Evolutionary conservation across 805 yeast species (phyloP), one percentile per base, ranked within the genome.

Genomic region (Pichia ethanolica): DNA sequence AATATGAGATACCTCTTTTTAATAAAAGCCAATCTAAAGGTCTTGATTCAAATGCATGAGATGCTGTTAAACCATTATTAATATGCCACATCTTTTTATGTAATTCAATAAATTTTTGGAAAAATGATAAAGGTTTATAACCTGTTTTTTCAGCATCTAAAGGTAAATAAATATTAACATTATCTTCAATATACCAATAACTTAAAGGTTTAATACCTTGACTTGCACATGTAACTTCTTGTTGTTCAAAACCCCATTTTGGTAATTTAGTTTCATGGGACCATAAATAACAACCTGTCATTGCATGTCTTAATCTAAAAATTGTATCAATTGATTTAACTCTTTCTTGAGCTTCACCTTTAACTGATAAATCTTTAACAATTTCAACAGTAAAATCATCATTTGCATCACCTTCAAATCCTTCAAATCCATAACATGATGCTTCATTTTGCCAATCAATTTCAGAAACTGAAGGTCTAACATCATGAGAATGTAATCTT

Each of bases 361-460:
- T 66, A 37, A 66, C 70, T 32, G 86, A 75, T 49, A 66, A 59
- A 44, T 71, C 70, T 58, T 77, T 68, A 53, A 81, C 88, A 55
- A 86, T 82, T 64, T 86, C 91, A 52, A 86, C 82, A 53, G 82
- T 66, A 67, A 86, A 86, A 63, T 86, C 90, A 68, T 86, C 95
- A 66, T 86, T 86, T 48, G 89, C 83, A 68, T 86, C 93, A 66
- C 95, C 95, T 28, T 62, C 80, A 58, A 85, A 86, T 4, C 86
- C 89, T 41, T 81, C 83, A 59, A 63, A 82, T 26, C 95, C 95
- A 63, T 86, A 86, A 67, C 82, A 74, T 5, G 89, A 76, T 20
- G 75, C 88, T 70, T 86, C 95, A 66, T 83, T 84, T 69, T 84
- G 90, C 93, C 93, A 86, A 59, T 86, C 95, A 51, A 74, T 70